Evolutionary conservation across 805 yeast genomes (phyloP).

Genomic region (Suhomyces kilbournensis): DNA sequence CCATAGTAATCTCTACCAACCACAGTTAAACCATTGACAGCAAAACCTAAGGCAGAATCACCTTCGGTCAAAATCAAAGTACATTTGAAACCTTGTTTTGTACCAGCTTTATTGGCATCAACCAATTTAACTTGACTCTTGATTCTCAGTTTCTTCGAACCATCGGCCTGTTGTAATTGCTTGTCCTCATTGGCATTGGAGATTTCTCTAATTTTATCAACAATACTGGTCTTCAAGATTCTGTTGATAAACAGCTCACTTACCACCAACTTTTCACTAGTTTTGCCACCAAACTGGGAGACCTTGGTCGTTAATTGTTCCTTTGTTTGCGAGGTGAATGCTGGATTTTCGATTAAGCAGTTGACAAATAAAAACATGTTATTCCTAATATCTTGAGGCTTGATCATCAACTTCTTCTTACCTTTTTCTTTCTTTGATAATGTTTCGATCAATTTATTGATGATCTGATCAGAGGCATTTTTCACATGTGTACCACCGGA

Average conservation of each 20-base stretch:
- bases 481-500: conserved; percentile 96
- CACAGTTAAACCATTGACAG: conserved; percentile 89
- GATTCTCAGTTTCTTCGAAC: conserved; percentile 76
- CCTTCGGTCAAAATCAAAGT: conserved; percentile 95
- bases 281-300: conserved; percentile 82
- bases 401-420: conserved; percentile 64
- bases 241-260: conserved; percentile 74
- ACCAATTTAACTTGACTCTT: conserved; percentile 87
- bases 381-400: conserved; percentile 84
- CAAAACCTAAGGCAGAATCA: conserved; percentile 89
- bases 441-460: conserved; percentile 68
- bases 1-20: conserved; percentile 96
- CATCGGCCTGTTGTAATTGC: conserved; percentile 85
- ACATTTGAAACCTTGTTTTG: conserved; percentile 86
- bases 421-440: conserved; percentile 64
- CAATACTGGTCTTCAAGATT: conserved; percentile 60
- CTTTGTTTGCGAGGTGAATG: conserved; percentile 95
- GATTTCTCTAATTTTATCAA: conserved; percentile 75
- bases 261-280: conserved; percentile 53
- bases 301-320: conserved; percentile 91
- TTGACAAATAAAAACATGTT: conserved; percentile 89
- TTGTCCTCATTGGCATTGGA: conserved; percentile 88
- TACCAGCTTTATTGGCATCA: conserved; percentile 96
- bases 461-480: conserved; percentile 78
- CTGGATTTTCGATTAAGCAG: conserved; percentile 92